Evolutionary conservation across 148 eudicot genomes (phyloP).

Genomic region (Rhododendron griersonianum): DNA sequence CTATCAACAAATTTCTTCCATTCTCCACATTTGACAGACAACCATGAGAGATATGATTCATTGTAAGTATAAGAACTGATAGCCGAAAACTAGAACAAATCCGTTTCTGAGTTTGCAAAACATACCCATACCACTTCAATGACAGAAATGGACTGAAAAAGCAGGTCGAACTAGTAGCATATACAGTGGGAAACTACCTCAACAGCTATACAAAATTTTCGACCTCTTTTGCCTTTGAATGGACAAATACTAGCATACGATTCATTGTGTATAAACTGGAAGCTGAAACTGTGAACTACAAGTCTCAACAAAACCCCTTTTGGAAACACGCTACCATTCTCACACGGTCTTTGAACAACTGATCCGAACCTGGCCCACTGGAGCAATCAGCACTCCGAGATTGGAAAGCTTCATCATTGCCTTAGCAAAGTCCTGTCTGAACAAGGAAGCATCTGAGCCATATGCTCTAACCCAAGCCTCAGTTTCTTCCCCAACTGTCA

Average conservation of each 20-base stretch:
- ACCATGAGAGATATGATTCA: not conserved
- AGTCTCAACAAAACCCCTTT: not conserved
- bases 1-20: not conserved
- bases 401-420: conserved; percentile 61
- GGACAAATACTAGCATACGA: not conserved
- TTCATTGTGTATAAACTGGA: not conserved
- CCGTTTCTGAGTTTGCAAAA: not conserved
- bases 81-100: not conserved
- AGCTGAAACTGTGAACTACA: not conserved
- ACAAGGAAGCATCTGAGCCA: conserved; percentile 40
- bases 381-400: conserved; percentile 32
- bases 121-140: not conserved
- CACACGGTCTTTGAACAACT: conserved; percentile 37
- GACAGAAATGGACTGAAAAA: not conserved
- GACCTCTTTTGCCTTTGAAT: not conserved
- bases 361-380: conserved; percentile 39
- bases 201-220: not conserved
- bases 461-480: conserved; percentile 51
- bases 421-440: conserved; percentile 41
- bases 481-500: conserved; percentile 45
- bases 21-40: no score
- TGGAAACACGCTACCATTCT: not conserved
- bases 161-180: not conserved
- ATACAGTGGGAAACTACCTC: not conserved
- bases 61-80: not conserved